Evolutionary conservation across 192 early-diverging fungal species (phyloP), one percentile per base, ranked within the genome.

Genomic region (Coemansia sp.): DNA sequence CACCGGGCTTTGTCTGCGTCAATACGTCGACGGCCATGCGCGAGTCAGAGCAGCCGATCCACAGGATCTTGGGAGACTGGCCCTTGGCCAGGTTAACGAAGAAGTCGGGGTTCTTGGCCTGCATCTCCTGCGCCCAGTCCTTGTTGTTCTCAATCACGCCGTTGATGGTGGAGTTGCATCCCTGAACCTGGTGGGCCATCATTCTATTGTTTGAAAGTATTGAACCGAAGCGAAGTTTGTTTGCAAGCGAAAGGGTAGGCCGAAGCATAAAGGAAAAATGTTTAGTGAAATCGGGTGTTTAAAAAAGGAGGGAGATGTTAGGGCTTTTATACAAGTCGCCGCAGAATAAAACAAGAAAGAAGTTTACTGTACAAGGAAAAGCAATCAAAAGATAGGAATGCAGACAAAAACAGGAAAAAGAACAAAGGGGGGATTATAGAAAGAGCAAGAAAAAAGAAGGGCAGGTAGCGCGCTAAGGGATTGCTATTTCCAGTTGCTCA

Each of bases 11-110:
- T 20, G 69, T 69, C 57, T 74, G 81, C 11, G 86, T 81, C 48
- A 97, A 68, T 30, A 87, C 81, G 55, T 95, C 91, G 29, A 92
- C 89, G 29, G 93, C 89, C 24, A 95, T 91, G 61, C 97, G 90
- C 24, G 94, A 95, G 72, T 97, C 97, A 11, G 91, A 87, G 81
- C 96, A 98, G 1, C 82, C 82, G 56, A 98, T 89, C 90, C 92
- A 98, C 22, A 96, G 71, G 54, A 96, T 78, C 63, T 91, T 86
- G 32, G 96, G 96, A 36, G 81, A 65, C 78, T 97, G 96, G 54
- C 84, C 82, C 68, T 80, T 61, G 32, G 89, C 86, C 11, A 93
- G 80, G 35, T 86, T 82, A 25, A 75, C 73, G 71, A 96, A 94
- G 61, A 90, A 91, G 0, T 76, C 83, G 24, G 92, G 91, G 36